A percentile compares a stretch with the other conserved stretches of the same genome.
phyloP scores from a whole-genome alignment of 2,329 filamentous ascomycete genomes.

The Ophiobolus disseminans region DNA sequence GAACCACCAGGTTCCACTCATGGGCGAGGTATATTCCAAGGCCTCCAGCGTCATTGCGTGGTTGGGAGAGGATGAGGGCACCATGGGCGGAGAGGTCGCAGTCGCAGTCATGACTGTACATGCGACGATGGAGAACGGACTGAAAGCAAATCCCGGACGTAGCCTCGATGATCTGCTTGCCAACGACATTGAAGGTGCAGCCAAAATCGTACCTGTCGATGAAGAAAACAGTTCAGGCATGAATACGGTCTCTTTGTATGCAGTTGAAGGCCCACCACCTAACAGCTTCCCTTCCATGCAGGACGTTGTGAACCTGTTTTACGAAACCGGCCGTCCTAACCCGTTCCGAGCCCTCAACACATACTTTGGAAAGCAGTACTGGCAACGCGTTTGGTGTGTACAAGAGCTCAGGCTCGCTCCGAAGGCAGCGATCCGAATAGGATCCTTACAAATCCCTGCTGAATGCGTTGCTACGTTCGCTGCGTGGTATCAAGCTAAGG shows the following conservation, averaged over 20 bases:
- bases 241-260: background rate
- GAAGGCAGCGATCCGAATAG: background rate
- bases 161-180: background rate
- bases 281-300: too few relatives aligned
- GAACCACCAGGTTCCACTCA: background rate
- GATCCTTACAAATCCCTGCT: background rate
- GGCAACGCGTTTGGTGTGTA: background rate
- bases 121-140: too few relatives aligned
- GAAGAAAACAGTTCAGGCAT: background rate
- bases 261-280: background rate
- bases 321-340: too few relatives aligned
- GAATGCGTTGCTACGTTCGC: background rate
- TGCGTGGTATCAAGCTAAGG: background rate
- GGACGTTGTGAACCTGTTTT: too few relatives aligned
- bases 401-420: slow-evolving; percentile 1
- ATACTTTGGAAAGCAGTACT: background rate
- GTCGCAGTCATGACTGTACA: background rate
- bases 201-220: background rate
- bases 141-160: too few relatives aligned
- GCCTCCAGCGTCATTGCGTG: background rate
- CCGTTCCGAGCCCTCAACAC: background rate
- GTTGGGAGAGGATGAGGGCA: background rate
- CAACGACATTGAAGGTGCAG: too few relatives aligned
- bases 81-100: background rate
- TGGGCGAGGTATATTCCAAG: background rate